Evolutionary conservation across 2,329 filamentous ascomycete species (phyloP).

Genomic region (Dichotomopilus funicola): DNA sequence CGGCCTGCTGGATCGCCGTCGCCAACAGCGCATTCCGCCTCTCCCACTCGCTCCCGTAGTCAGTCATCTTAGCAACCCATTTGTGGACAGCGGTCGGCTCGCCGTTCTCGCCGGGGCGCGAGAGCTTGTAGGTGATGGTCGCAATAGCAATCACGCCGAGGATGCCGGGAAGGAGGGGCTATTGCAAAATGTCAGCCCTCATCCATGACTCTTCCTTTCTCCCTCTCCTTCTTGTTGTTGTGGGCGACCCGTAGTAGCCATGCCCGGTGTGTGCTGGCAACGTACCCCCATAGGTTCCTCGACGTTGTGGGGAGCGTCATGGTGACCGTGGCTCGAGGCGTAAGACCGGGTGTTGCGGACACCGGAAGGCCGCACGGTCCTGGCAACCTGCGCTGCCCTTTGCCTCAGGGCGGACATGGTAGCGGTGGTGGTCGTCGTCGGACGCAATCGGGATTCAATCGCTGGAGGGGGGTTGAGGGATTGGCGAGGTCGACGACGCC

Average conservation of each 20-base stretch:
- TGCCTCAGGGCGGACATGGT: slow-evolving; percentile 35
- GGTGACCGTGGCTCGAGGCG: slow-evolving; percentile 45
- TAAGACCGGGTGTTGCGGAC: slow-evolving; percentile 41
- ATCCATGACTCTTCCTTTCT: slow-evolving; percentile 6
- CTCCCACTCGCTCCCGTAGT: slow-evolving; percentile 45
- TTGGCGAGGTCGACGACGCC: slow-evolving; percentile 1
- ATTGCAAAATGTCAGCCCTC: not conserved
- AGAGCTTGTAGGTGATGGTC: slow-evolving; percentile 43
- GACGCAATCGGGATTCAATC: slow-evolving; percentile 6
- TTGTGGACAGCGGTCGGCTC: slow-evolving; percentile 41
- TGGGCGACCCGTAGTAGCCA: not conserved
- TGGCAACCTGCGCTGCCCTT: slow-evolving; percentile 32
- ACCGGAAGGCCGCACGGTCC: slow-evolving; percentile 29
- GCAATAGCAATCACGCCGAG: slow-evolving; percentile 40
- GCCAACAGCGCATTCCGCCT: slow-evolving; percentile 48
- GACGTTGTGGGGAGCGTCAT: slow-evolving; percentile 35
- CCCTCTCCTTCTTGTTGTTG: not conserved
- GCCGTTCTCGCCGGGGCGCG: slow-evolving; percentile 43
- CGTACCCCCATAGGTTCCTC: slow-evolving; percentile 54
- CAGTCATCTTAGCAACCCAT: slow-evolving; percentile 42
- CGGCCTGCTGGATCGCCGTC: slow-evolving; percentile 48
- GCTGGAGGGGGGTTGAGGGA: slow-evolving; percentile 4
- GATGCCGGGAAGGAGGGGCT: slow-evolving; percentile 45
- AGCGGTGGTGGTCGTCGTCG: slow-evolving; percentile 4
- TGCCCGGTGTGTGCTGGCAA: slow-evolving; percentile 13